Evolutionary conservation across 257 asterid species (phyloP).

Genomic region (Leptodermis oblonga): DNA sequence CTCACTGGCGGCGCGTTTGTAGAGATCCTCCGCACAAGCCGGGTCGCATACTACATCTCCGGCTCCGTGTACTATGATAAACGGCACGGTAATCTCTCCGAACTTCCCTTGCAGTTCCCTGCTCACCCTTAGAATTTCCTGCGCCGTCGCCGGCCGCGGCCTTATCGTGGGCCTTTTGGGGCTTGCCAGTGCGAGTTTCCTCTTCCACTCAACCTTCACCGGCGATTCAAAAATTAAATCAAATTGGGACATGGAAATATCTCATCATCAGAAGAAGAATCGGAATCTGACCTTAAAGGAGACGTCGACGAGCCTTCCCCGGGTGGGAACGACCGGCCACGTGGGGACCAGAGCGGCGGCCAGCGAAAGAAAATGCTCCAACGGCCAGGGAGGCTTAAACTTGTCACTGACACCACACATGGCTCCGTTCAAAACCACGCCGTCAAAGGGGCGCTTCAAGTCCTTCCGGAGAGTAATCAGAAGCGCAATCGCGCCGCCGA

Average conservation of each 20-base stretch:
- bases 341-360: slow-evolving; percentile 84
- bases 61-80: slow-evolving; percentile 81
- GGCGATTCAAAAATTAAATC: not conserved
- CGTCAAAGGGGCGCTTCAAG: slow-evolving; percentile 57
- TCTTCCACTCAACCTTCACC: slow-evolving; percentile 84
- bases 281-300: slow-evolving; percentile 65
- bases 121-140: slow-evolving; percentile 68
- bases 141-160: slow-evolving; percentile 98
- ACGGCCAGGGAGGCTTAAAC: slow-evolving; percentile 96
- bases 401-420: slow-evolving; percentile 93
- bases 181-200: slow-evolving; percentile 75
- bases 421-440: slow-evolving; percentile 84
- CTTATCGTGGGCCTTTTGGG: slow-evolving; percentile 56
- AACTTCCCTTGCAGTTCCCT: slow-evolving; percentile 70
- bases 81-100: slow-evolving; percentile 55
- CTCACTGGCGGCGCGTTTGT: slow-evolving; percentile 46
- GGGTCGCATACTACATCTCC: slow-evolving; percentile 43
- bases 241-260: not conserved
- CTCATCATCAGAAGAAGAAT: not conserved
- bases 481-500: slow-evolving; percentile 89
- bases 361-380: slow-evolving; percentile 78
- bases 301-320: slow-evolving; percentile 69
- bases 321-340: slow-evolving; percentile 68
- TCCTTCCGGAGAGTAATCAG: slow-evolving; percentile 65
- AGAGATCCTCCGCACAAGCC: slow-evolving; percentile 49